Evolutionary conservation across 495 filamentous ascomycete genomes (phyloP).

Genomic region (Echria macrotheca): DNA sequence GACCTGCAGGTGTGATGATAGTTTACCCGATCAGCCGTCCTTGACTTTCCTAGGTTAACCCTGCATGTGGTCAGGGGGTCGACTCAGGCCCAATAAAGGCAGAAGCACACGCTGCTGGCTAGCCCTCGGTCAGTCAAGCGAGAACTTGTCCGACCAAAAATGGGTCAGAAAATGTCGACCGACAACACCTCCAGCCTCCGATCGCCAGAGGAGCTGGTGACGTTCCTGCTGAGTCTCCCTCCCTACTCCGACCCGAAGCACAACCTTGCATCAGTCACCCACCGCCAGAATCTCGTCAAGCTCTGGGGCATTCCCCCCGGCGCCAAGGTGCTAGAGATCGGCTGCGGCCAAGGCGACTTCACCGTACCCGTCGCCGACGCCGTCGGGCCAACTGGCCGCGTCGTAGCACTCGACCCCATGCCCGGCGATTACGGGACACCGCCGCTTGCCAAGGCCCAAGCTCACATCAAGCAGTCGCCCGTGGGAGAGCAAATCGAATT

Average conservation of each 20-base stretch:
- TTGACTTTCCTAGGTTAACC: neutral
- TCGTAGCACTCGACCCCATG: constrained; percentile 41
- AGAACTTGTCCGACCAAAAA: neutral
- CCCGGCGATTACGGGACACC: constrained; percentile 32
- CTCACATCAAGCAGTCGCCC: neutral
- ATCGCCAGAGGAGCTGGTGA: neutral
- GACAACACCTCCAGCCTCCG: neutral
- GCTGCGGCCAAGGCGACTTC: constrained; percentile 44
- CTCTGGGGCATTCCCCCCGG: constrained; percentile 20
- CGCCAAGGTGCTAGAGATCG: constrained; percentile 39
- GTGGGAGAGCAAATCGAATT: constrained; percentile 8
- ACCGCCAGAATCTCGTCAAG: constrained; percentile 9
- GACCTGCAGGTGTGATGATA: neutral
- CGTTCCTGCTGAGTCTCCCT: neutral
- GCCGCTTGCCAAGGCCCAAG: constrained; percentile 6
- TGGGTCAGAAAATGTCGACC: neutral
- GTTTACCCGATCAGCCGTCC: neutral
- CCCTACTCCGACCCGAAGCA: neutral
- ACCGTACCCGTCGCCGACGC: constrained; percentile 38
- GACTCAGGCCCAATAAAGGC: neutral
- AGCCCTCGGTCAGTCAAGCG: neutral
- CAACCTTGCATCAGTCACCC: constrained; percentile 3
- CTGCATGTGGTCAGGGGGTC: neutral
- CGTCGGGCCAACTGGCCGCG: constrained; percentile 36
- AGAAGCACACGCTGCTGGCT: neutral